These are phyloP conservation scores for Chlamydomonas sphaeroides DNA, from an alignment of 139 green algal genomes.

Conservation along the genomic window DNA sequence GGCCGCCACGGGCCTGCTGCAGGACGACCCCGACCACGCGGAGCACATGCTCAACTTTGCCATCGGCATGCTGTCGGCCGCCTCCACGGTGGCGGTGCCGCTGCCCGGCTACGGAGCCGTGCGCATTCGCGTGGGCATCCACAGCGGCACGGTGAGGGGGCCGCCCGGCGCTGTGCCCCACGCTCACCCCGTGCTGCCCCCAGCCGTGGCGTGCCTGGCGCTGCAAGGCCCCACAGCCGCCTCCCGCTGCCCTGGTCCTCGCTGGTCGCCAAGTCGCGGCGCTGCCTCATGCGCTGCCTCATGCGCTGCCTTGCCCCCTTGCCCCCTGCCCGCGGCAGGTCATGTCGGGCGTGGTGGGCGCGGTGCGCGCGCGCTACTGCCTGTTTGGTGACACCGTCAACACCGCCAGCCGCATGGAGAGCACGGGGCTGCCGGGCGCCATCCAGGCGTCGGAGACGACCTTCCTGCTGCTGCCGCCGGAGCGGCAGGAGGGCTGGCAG, in stretches of 20 bases:
- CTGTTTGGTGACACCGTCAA: conserved; percentile 58
- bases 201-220: too few species aligned
- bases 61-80: conserved; percentile 20
- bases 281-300: too few species aligned
- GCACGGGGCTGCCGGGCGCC: conserved; percentile 29
- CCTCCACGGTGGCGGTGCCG: conserved; percentile 20
- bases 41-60: conserved; percentile 38
- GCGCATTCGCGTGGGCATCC: conserved; percentile 38
- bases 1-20: conserved; percentile 28
- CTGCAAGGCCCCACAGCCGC: too few species aligned
- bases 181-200: too few species aligned
- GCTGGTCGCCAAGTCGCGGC: too few species aligned
- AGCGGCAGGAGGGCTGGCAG: conserved; percentile 19
- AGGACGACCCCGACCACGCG: conserved; percentile 42
- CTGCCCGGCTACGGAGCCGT: conserved; percentile 24
- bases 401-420: conserved; percentile 1
- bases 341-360: conserved; percentile 48
- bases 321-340: neutral
- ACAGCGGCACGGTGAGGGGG: conserved; percentile 31
- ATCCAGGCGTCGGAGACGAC: conserved; percentile 45
- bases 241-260: too few species aligned
- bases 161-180: too few species aligned
- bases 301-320: neutral
- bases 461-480: conserved; percentile 15
- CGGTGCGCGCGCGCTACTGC: conserved; percentile 55